phyloP scores from a whole-genome alignment of 176 grass and related monocot genomes.

The Oryza brachyantha region DNA sequence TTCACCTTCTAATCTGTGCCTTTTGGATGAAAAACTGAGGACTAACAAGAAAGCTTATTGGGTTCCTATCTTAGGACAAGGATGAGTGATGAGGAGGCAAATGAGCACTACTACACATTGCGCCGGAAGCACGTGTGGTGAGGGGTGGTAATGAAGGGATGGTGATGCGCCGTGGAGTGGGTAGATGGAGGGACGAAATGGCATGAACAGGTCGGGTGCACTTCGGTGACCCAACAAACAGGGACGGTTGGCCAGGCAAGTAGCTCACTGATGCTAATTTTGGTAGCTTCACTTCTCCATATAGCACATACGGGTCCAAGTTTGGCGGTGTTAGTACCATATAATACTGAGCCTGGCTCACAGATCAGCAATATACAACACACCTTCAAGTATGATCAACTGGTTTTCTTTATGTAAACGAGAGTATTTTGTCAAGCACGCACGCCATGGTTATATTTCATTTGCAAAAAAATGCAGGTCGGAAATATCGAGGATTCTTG shows the following conservation, averaged over 20 bases:
- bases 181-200: conserved; percentile 52
- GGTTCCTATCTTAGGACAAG: conserved; percentile 32
- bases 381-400: not conserved
- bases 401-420: not conserved
- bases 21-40: conserved; percentile 28
- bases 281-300: conserved; percentile 5
- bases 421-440: not conserved
- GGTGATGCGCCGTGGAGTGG: conserved; percentile 12
- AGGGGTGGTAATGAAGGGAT: conserved; percentile 25
- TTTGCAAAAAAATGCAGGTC: not conserved
- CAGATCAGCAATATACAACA: not conserved
- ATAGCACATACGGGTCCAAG: not conserved
- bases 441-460: not conserved
- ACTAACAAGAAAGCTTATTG: not conserved
- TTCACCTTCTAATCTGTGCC: not conserved
- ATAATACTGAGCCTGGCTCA: not conserved
- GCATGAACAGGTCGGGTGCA: conserved; percentile 35
- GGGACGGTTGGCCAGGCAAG: conserved; percentile 35
- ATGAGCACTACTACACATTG: conserved; percentile 26
- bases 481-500: not conserved
- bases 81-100: conserved; percentile 40
- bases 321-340: not conserved
- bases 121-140: conserved; percentile 3
- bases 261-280: conserved; percentile 41
- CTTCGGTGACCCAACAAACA: conserved; percentile 33